Evolutionary conservation across 2,329 filamentous ascomycete species (phyloP).

Genomic region (Diaporthe sp.): DNA sequence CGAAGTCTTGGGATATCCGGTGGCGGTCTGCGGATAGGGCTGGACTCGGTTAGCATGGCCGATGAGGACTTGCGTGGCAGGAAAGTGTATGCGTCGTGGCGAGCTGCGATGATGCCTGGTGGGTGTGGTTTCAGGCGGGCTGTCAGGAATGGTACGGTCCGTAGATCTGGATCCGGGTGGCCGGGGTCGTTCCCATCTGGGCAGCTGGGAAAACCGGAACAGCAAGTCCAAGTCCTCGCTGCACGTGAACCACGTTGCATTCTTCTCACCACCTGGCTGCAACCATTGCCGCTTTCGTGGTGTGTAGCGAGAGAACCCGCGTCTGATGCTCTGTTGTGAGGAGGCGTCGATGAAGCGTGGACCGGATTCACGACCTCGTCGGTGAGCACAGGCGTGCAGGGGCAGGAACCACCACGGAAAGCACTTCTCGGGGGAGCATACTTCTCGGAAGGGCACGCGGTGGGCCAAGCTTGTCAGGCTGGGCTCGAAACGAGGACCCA

Average conservation of each 20-base stretch:
- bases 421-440: background rate
- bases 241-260: conserved; percentile 19
- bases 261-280: background rate
- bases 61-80: background rate
- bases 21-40: conserved; percentile 17
- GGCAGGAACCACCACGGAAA: background rate
- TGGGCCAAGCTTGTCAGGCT: conserved; percentile 2
- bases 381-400: background rate
- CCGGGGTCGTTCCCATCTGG: conserved; percentile 16
- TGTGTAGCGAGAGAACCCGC: background rate
- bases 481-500: conserved; percentile 25
- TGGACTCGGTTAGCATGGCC: conserved; percentile 28
- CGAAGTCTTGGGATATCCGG: background rate
- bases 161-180: conserved; percentile 16
- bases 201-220: background rate
- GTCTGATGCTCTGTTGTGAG: background rate
- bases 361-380: background rate
- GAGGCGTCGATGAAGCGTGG: conserved; percentile 22
- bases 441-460: background rate
- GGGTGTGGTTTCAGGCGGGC: conserved; percentile 6
- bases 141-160: conserved; percentile 22
- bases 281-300: conserved; percentile 14
- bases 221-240: background rate
- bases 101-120: conserved; percentile 23
- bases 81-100: background rate